Percentiles rank a stretch among this genome's conserved stretches.
Conservation (phyloP, 805 yeast genomes). For the Candida endomychidarum region DNA sequence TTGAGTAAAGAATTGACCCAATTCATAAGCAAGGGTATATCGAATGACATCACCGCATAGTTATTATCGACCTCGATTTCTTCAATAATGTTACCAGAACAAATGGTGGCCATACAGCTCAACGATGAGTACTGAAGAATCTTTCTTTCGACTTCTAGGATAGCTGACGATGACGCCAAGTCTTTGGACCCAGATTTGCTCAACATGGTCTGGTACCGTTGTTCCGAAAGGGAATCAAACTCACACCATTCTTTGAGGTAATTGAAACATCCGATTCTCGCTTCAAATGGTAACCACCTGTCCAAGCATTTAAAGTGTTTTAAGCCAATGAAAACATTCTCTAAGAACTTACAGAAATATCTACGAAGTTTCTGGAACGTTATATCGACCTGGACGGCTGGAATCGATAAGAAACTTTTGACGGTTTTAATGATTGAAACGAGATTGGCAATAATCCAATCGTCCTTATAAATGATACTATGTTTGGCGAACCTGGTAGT, state of each 20-base stretch:
- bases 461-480: slow-evolving; percentile 56
- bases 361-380: slow-evolving; percentile 76
- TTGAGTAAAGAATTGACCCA: slow-evolving; percentile 81
- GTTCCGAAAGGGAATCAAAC: slow-evolving; percentile 60
- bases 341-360: slow-evolving; percentile 80
- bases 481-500: slow-evolving; percentile 59
- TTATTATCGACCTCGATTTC: slow-evolving; percentile 31
- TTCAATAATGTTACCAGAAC: slow-evolving; percentile 69
- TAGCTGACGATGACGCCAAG: slow-evolving; percentile 58
- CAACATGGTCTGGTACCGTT: slow-evolving; percentile 62
- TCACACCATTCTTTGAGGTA: slow-evolving; percentile 95
- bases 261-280: slow-evolving; percentile 77
- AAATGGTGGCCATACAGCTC: slow-evolving; percentile 80
- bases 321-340: slow-evolving; percentile 64
- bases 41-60: slow-evolving; percentile 58
- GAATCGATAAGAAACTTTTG: slow-evolving; percentile 55
- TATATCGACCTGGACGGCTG: slow-evolving; percentile 60
- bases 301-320: slow-evolving; percentile 37
- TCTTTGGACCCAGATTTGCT: slow-evolving; percentile 41
- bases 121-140: slow-evolving; percentile 69
- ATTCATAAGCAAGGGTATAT: slow-evolving; percentile 60
- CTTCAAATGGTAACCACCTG: slow-evolving; percentile 80
- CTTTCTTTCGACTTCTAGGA: slow-evolving; percentile 76
- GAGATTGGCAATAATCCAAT: slow-evolving; percentile 64
- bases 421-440: slow-evolving; percentile 61